A percentile compares a stretch with the other conserved stretches of the same genome.
Evolutionary conservation across 139 green algal species (phyloP).

Genomic region (Picochlorum costavermella): DNA sequence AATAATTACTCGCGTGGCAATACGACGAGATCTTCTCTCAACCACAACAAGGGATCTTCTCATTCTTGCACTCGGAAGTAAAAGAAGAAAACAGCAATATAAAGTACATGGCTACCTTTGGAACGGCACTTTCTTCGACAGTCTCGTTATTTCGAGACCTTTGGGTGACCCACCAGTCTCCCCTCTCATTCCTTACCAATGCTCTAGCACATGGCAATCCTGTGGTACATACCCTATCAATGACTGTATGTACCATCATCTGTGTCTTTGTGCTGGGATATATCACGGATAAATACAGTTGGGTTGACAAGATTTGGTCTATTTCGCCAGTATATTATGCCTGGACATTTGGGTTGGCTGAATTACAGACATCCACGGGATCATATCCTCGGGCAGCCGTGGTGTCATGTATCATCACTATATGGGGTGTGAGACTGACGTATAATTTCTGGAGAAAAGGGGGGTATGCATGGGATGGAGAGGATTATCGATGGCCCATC

Average conservation of each 20-base stretch:
- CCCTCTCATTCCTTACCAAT: background rate
- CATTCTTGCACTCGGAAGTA: no score
- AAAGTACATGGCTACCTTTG: background rate
- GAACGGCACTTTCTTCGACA: background rate
- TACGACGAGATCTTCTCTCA: no score
- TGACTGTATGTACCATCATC: background rate
- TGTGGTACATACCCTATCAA: background rate
- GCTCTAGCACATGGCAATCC: background rate
- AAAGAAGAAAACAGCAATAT: no score
- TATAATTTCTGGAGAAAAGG: conserved; percentile 42
- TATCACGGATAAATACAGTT: conserved; percentile 3
- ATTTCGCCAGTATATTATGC: conserved; percentile 9
- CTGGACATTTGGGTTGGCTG: background rate
- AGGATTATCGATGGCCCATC: conserved; percentile 31
- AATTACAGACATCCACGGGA: background rate
- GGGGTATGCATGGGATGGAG: conserved; percentile 16
- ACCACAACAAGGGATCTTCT: no score
- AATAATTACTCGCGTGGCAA: no score
- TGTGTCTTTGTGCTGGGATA: background rate
- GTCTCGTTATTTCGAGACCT: conserved; percentile 2
- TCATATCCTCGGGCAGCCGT: conserved; percentile 5
- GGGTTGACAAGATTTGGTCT: conserved; percentile 14
- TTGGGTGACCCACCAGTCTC: background rate
- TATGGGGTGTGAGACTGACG: conserved; percentile 37
- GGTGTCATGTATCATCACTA: conserved; percentile 9